phyloP scores from a whole-genome alignment of 306 rosid species.

The Cucumis cinereus region DNA sequence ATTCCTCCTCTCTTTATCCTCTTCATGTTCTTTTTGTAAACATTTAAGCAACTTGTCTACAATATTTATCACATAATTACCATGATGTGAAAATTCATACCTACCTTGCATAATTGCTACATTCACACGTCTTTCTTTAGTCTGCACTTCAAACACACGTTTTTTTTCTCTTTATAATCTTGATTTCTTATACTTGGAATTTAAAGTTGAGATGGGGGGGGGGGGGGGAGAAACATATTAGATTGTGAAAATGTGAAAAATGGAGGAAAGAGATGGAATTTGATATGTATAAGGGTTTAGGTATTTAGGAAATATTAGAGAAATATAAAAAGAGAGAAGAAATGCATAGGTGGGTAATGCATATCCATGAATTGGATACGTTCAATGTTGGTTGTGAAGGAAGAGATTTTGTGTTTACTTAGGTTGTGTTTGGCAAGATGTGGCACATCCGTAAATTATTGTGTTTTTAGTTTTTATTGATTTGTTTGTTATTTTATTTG shows the following conservation, averaged over 20 bases:
- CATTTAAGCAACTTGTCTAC: neutral
- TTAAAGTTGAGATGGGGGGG: too few species aligned
- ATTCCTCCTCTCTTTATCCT: neutral
- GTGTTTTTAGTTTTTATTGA: too few species aligned
- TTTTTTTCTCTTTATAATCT: neutral
- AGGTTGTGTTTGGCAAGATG: too few species aligned
- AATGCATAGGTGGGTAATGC: neutral
- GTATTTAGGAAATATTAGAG: neutral
- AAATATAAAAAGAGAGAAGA: neutral
- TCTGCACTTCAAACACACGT: neutral
- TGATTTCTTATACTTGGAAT: too few species aligned
- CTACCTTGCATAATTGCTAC: neutral
- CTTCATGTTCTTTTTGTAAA: neutral
- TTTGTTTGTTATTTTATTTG: too few species aligned
- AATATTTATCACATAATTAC: neutral
- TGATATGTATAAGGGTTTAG: neutral
- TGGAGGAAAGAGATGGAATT: neutral
- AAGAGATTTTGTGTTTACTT: neutral
- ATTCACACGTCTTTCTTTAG: neutral
- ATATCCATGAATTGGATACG: neutral
- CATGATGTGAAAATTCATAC: neutral
- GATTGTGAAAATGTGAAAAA: neutral
- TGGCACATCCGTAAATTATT: too few species aligned
- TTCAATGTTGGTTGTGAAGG: neutral
- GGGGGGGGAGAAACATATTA: too few species aligned